phyloP scores from a whole-genome alignment of 1,139 yeast genomes.

The Diutina catenulata region DNA sequence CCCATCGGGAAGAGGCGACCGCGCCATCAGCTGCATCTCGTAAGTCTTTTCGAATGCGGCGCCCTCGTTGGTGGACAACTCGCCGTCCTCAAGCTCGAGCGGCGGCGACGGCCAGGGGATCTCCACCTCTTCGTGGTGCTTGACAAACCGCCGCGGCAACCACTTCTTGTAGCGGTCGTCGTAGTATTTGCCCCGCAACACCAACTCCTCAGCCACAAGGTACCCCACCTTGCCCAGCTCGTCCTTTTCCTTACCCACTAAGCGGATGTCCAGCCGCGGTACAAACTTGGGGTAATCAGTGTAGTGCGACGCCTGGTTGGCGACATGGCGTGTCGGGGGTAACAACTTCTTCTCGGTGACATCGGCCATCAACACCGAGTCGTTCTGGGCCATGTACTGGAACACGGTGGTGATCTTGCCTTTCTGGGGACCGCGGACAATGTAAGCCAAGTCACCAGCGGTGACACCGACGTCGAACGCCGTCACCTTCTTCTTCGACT shows the following conservation, averaged over 20 bases:
- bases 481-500: neutral
- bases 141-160: constrained; percentile 70
- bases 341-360: constrained; percentile 22
- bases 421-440: constrained; percentile 55
- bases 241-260: constrained; percentile 69
- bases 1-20: constrained; percentile 56
- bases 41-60: constrained; percentile 62
- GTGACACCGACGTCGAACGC: constrained; percentile 20
- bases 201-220: constrained; percentile 70
- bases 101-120: constrained; percentile 92
- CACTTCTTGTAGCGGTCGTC: constrained; percentile 65
- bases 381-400: constrained; percentile 18
- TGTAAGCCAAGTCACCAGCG: constrained; percentile 33
- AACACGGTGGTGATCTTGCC: constrained; percentile 56
- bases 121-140: constrained; percentile 50
- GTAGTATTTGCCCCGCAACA: constrained; percentile 54
- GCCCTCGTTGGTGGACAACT: constrained; percentile 44
- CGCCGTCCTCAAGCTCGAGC: constrained; percentile 43
- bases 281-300: constrained; percentile 55
- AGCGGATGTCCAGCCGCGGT: constrained; percentile 29
- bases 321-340: constrained; percentile 66
- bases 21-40: constrained; percentile 57
- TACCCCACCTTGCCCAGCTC: constrained; percentile 44
- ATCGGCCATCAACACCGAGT: constrained; percentile 25
- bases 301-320: constrained; percentile 62